Conservation (phyloP, 305 asterid species). For the Nicotiana rustica region DNA sequence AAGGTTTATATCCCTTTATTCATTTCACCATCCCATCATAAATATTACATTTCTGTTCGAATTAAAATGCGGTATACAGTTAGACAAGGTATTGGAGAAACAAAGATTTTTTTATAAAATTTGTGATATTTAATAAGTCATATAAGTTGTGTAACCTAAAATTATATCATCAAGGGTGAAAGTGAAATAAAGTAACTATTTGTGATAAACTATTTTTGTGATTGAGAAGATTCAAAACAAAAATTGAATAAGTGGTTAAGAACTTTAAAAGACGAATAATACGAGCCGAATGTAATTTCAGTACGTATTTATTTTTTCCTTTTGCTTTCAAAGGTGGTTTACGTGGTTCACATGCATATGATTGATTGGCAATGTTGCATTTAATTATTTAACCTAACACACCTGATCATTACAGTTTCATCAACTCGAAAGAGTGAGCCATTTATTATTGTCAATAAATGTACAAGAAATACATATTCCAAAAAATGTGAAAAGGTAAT, state of each 20-base stretch:
- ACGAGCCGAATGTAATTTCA: too few species aligned
- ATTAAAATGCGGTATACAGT: too few species aligned
- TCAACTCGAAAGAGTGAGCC: constrained; percentile 20
- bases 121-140: too few species aligned
- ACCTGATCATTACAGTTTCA: constrained; percentile 30
- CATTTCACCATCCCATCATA: too few species aligned
- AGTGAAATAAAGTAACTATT: background rate
- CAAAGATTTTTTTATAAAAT: too few species aligned
- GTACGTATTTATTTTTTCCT: background rate
- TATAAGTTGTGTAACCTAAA: too few species aligned
- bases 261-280: too few species aligned
- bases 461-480: background rate
- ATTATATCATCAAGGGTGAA: too few species aligned
- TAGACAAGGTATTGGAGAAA: too few species aligned
- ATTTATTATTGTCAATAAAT: constrained; percentile 7
- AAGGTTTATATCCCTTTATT: background rate
- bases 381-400: constrained; percentile 33
- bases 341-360: constrained; percentile 27
- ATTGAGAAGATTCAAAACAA: background rate
- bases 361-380: constrained; percentile 23
- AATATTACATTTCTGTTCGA: too few species aligned
- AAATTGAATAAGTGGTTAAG: too few species aligned
- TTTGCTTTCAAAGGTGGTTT: background rate
- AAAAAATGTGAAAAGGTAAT: constrained; percentile 9
- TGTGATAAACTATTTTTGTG: too few species aligned